Evolutionary conservation across 2,329 filamentous ascomycete species (phyloP), one percentile per base, ranked within the genome.

Genomic region (Aspergillus pseudotamarii): DNA sequence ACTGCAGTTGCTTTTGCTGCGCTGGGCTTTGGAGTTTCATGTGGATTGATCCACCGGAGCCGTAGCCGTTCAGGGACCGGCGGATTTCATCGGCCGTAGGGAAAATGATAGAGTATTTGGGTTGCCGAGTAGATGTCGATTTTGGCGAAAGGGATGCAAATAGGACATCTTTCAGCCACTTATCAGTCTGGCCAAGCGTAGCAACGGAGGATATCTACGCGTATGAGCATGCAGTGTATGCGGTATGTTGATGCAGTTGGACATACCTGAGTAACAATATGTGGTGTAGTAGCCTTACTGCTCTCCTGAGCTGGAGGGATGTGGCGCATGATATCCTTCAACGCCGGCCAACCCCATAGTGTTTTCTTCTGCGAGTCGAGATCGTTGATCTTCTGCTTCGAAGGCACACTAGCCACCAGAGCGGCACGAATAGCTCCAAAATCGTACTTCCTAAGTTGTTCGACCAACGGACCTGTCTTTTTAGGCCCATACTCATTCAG

Each of bases 71-170:
- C 0, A 96, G 75, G 0, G 90, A 94, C 46, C 81, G 81, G 19
- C 92, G 86, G 62, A 97, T 91, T 73, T 96, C 92, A 58, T 91
- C 85, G 0, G 90, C 82, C 0, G 92, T 94, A 0, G 93, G 93
- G 68, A 94, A 97, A 5, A 97, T 85, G 43, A 97, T 83, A 57
- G 88, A 90, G 77, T 91, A 89, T 5, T 78, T 81, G 88, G 84
- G 23, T 76, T n/a, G 48, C 4, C 30, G 26, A 11, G 14, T 34
- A 11, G 48, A 32, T 30, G 14, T 0, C 1, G 48, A 65, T 41
- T 58, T 62, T 57, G 70, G 72, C 48, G 71, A 78, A 56, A 80
- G 75, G 50, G 75, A 78, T 58, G 73, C 77, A 71, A 91, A 90
- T 19, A 91, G 79, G 0, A 86, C 89, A 28, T 87, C 83, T 57